Base-by-base conservation (phyloP, 441 rosid genomes). In the Adansonia rubrostipa region DNA sequence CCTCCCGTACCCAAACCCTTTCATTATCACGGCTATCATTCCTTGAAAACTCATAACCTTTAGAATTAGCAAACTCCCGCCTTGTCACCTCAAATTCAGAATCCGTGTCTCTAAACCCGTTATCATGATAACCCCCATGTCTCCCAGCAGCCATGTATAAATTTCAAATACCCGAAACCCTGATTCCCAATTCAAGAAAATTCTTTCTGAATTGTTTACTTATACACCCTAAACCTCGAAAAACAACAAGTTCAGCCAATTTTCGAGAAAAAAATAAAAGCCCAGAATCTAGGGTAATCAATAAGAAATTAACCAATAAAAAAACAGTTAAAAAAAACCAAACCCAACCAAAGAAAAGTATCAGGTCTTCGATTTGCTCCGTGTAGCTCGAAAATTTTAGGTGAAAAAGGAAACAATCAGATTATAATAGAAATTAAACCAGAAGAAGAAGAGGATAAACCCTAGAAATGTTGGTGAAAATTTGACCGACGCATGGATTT, bases 91-190 rank as follows among this genome's bases (percentile, higher is more conserved):
- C 89, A 68, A 84, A 80, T 69, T 87, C 89, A 44, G 94, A 81
- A 33, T 94, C 94, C 6, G 89, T 83, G 42, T 86, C 90, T 79
- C 92, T 86, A 63, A 91, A 74, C 81, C 93, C 98, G 42, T 84
- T 86, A 83, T 89, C 96, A 14, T 88, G 84, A 77, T 89, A 92
- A 58, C 90, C 91, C 62, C 92, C 92, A 86, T 87, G 92, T 82
- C 91, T 92, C 88, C 98, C 95, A 81, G 95, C 90, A 42, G 98
- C 96, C 99, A 96, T 96, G 72, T 36, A 84, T 74, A 56, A 66
- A 64, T 54, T 9, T 36, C 19, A 6, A 79, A 76, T 68, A 77
- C 54, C 65, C 54, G 56, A 17, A 80, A 80, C 11, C 79, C 80
- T 73, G 63, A 82, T 79, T n/a, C 57, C 80, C 84, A 81, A 83